Conservation (phyloP, 208 protist species). For the Tritrichomonas foetus region DNA sequence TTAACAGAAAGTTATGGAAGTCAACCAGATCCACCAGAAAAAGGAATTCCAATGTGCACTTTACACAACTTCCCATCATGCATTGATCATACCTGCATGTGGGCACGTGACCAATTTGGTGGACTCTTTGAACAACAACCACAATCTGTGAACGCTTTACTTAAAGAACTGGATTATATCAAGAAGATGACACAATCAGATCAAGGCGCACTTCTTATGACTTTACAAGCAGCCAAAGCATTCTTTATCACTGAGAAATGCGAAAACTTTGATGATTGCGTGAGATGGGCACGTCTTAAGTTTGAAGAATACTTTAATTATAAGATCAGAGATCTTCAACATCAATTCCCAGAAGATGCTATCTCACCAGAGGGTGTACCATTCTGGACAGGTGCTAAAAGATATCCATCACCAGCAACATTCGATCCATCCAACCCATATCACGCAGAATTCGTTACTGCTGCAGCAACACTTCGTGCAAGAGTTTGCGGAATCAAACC, state of each 20-base stretch:
- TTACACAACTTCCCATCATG: conserved; percentile 99
- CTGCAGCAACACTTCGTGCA: conserved; percentile 42
- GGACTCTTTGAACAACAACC: conserved; percentile 60
- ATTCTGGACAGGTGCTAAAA: conserved; percentile 1
- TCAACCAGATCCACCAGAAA: conserved; percentile 87
- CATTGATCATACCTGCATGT: conserved; percentile 55
- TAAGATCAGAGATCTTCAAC: conserved; percentile 87
- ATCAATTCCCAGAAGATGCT: conserved; percentile 92
- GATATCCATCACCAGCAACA: neutral
- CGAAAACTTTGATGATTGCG: conserved; percentile 76
- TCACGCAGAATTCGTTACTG: conserved; percentile 42
- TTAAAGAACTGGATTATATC: conserved; percentile 46
- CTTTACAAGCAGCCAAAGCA: conserved; percentile 66
- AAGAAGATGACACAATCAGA: conserved; percentile 62
- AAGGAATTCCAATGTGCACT: conserved; percentile 97
- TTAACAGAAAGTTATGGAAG: conserved; percentile 95
- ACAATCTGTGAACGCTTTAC: neutral
- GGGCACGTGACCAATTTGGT: conserved; percentile 68
- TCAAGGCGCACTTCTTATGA: conserved; percentile 62
- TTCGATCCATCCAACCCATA: conserved; percentile 31
- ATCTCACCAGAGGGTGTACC: conserved; percentile 56
- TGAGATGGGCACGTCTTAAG: conserved; percentile 75
- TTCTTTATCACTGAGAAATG: conserved; percentile 68
- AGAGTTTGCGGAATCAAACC: conserved; percentile 36
- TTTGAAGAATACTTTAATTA: conserved; percentile 90